phyloP scores from a whole-genome alignment of 139 green algal genomes.

The Coccomyxa sp. region DNA sequence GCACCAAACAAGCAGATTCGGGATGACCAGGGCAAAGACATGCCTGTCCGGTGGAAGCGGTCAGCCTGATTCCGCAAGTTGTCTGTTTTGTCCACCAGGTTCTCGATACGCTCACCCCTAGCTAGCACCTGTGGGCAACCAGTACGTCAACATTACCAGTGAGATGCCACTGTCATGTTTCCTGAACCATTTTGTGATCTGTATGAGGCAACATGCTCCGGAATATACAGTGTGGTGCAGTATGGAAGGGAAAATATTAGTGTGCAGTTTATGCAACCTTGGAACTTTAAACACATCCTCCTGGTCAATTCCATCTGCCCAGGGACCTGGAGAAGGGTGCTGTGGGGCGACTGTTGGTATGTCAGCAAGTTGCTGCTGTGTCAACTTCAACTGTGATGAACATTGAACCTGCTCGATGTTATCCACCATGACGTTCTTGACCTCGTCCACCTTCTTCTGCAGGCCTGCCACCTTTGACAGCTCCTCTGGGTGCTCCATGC shows the following conservation, averaged over 20 bases:
- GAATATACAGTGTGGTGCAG: too few relatives aligned
- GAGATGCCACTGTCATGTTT: too few relatives aligned
- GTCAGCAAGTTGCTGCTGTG: not conserved
- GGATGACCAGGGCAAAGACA: too few relatives aligned
- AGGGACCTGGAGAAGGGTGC: too few relatives aligned
- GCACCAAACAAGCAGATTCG: too few relatives aligned
- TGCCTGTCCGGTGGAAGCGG: conserved; percentile 66
- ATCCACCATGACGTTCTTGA: conserved; percentile 95
- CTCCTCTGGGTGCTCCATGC: conserved; percentile 83
- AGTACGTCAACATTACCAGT: too few relatives aligned
- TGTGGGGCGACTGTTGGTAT: too few relatives aligned
- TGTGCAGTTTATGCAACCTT: not conserved
- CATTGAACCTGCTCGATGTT: conserved; percentile 90
- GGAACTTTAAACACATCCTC: not conserved
- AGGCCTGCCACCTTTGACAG: conserved; percentile 80
- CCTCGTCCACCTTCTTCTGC: conserved; percentile 84
- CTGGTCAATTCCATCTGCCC: too few relatives aligned
- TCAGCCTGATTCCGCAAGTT: conserved; percentile 85
- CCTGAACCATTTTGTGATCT: too few relatives aligned
- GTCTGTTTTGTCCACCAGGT: conserved; percentile 93
- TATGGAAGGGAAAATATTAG: too few relatives aligned
- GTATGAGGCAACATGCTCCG: too few relatives aligned
- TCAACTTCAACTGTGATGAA: not conserved
- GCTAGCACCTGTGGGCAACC: conserved; percentile 42
- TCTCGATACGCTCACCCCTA: conserved; percentile 93